Conservation (phyloP, 2,329 filamentous ascomycete genomes). For the Myriosclerotinia curreyana region DNA sequence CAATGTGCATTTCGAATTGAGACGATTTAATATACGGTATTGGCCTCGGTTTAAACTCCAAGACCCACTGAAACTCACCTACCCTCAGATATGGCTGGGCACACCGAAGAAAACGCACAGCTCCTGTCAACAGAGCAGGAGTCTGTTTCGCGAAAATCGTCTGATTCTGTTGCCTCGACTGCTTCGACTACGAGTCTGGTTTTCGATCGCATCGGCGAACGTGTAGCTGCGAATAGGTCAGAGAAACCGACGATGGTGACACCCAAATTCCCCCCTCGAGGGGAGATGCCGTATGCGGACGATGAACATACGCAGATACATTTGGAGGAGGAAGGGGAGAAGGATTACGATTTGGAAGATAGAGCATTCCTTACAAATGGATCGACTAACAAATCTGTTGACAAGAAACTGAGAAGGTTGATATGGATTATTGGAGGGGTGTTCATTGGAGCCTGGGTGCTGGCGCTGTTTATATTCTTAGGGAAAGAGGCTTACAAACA, state of each 20-base stretch:
- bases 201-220: conserved; percentile 70
- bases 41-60: conserved; percentile 14
- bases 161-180: conserved; percentile 59
- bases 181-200: conserved; percentile 82
- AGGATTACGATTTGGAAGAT: conserved; percentile 49
- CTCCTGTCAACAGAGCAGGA: conserved; percentile 32
- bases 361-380: conserved; percentile 41
- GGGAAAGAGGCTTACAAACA: conserved; percentile 63
- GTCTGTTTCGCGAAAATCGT: conserved; percentile 30
- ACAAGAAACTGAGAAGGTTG: conserved; percentile 59
- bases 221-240: conserved; percentile 27
- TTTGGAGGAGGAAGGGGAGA: conserved; percentile 36
- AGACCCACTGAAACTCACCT: conserved; percentile 28
- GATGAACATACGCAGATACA: conserved; percentile 29
- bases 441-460: conserved; percentile 65
- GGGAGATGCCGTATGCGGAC: conserved; percentile 35
- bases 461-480: conserved; percentile 66
- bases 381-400: conserved; percentile 50
- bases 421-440: conserved; percentile 56
- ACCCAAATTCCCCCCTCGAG: conserved; percentile 33
- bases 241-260: conserved; percentile 34
- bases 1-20: conserved; percentile 8
- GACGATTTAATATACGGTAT: conserved; percentile 10
- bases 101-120: conserved; percentile 34
- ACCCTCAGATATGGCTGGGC: conserved; percentile 34